A percentile compares a stretch with the other conserved stretches of the same genome.
These are phyloP conservation scores for Rhizophlyctis rosea DNA, from an alignment of 192 early-diverging fungal genomes.

Conservation along the genomic window DNA sequence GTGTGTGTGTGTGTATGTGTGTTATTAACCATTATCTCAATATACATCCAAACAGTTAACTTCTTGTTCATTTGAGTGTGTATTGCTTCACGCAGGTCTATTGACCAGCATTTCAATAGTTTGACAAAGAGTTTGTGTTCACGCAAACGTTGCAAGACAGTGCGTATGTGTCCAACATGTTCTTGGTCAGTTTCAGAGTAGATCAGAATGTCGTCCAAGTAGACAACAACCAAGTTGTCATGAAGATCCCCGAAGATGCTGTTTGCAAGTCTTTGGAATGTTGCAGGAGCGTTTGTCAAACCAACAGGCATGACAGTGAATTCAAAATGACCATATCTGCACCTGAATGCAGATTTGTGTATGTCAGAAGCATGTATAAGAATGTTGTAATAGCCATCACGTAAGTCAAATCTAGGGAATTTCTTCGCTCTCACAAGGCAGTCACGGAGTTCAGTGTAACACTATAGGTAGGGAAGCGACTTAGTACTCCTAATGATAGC, in stretches of 20 bases:
- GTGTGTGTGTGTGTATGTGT: too few species aligned
- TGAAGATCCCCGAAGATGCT: constrained; percentile 33
- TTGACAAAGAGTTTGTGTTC: not conserved
- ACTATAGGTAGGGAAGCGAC: too few species aligned
- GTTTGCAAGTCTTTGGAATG: constrained; percentile 54
- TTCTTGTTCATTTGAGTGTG: too few species aligned
- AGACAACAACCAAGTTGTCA: not conserved
- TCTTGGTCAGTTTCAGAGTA: not conserved
- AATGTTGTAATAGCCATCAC: constrained; percentile 10
- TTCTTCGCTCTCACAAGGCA: not conserved
- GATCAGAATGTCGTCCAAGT: not conserved
- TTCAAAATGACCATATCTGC: constrained; percentile 40
- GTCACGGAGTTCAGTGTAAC: constrained; percentile 8
- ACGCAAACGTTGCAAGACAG: not conserved
- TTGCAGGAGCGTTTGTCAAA: constrained; percentile 53
- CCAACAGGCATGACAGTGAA: constrained; percentile 64
- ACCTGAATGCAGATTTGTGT: constrained; percentile 14
- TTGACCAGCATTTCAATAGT: not conserved
- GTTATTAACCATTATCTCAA: too few species aligned
- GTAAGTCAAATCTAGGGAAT: constrained; percentile 9
- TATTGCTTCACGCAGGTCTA: too few species aligned
- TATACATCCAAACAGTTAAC: too few species aligned
- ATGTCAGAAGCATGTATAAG: not conserved
- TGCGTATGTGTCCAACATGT: not conserved
- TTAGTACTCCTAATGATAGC: too few species aligned